Percentiles rank a stretch among this genome's conserved stretches.
Evolutionary conservation across 2,329 filamentous ascomycete species (phyloP).

Genomic region (Colletotrichum sp.): DNA sequence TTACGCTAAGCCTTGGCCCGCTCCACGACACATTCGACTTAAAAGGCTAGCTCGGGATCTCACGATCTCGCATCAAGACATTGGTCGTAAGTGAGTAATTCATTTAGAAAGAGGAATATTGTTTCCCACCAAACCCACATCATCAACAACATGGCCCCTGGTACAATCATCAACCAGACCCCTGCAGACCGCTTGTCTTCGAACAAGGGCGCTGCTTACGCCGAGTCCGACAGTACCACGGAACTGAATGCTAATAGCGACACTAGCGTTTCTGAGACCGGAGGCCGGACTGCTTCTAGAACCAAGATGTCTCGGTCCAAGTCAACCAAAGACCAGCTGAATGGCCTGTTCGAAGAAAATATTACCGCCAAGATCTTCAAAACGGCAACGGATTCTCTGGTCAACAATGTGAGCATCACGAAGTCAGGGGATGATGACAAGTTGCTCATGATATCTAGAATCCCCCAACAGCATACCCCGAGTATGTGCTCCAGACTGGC

Average conservation of each 20-base stretch:
- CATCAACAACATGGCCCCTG: neutral
- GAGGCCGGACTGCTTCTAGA: neutral
- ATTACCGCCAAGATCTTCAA: conserved; percentile 24
- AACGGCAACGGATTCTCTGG: conserved; percentile 15
- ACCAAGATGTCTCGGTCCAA: neutral
- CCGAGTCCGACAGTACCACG: conserved; percentile 2
- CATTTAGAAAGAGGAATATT: neutral
- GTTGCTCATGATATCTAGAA: neutral
- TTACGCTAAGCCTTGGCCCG: neutral
- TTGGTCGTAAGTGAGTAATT: neutral
- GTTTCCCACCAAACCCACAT: neutral
- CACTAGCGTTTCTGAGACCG: conserved; percentile 4
- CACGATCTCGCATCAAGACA: neutral
- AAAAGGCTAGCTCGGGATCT: neutral
- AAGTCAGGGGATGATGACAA: neutral
- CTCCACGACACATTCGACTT: neutral
- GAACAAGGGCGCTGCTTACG: neutral
- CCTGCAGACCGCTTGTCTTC: neutral
- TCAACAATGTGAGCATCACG: conserved; percentile 13
- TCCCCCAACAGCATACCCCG: conserved; percentile 23
- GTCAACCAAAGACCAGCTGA: conserved; percentile 1
- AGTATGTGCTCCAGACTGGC: conserved; percentile 24
- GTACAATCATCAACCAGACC: neutral
- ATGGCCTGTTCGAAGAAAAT: conserved; percentile 22
- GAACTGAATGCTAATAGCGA: conserved; percentile 13